Evolutionary conservation across 106 monocot species (phyloP).

Genomic region (Platanthera zijinensis): DNA sequence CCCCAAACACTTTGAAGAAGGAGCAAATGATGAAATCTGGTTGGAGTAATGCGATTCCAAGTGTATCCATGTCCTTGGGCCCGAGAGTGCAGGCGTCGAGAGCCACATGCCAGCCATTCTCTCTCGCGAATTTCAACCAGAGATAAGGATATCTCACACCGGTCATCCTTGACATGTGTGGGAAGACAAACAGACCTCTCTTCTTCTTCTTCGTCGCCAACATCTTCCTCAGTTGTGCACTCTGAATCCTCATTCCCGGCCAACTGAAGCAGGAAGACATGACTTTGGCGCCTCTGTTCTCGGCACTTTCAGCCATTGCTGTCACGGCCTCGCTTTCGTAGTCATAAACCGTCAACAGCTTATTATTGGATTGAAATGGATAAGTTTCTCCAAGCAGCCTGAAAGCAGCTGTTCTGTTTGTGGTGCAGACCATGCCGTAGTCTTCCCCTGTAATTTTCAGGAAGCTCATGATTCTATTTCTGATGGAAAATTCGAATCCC

Average conservation of each 20-base stretch:
- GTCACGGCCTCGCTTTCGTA: slow-evolving; percentile 54
- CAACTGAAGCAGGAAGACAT: slow-evolving; percentile 49
- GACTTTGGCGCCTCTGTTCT: slow-evolving; percentile 34
- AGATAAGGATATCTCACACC: slow-evolving; percentile 69
- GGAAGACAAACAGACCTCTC: slow-evolving; percentile 66
- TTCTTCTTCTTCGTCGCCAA: slow-evolving; percentile 13
- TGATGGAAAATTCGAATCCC: slow-evolving; percentile 30
- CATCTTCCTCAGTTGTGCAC: slow-evolving; percentile 33
- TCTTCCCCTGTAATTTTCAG: slow-evolving; percentile 49
- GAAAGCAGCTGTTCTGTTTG: slow-evolving; percentile 59
- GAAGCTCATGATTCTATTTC: slow-evolving; percentile 41
- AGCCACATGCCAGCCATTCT: slow-evolving; percentile 66
- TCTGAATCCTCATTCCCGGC: slow-evolving; percentile 54
- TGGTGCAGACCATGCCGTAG: slow-evolving; percentile 52
- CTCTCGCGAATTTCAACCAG: slow-evolving; percentile 71
- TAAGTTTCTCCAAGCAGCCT: slow-evolving; percentile 62
- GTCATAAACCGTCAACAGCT: slow-evolving; percentile 62
- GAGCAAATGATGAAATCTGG: slow-evolving; percentile 83
- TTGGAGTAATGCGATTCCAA: slow-evolving; percentile 60
- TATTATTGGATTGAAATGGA: slow-evolving; percentile 38
- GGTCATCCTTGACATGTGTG: slow-evolving; percentile 55
- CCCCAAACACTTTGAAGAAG: slow-evolving; percentile 74
- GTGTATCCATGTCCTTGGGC: slow-evolving; percentile 65
- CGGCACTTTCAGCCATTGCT: slow-evolving; percentile 31
- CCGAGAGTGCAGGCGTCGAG: slow-evolving; percentile 61